Percentiles rank a stretch among this genome's conserved stretches.
Evolutionary conservation across 1,284 basidiomycete genomes (phyloP).

Genomic region (Amylostereum areolatum): DNA sequence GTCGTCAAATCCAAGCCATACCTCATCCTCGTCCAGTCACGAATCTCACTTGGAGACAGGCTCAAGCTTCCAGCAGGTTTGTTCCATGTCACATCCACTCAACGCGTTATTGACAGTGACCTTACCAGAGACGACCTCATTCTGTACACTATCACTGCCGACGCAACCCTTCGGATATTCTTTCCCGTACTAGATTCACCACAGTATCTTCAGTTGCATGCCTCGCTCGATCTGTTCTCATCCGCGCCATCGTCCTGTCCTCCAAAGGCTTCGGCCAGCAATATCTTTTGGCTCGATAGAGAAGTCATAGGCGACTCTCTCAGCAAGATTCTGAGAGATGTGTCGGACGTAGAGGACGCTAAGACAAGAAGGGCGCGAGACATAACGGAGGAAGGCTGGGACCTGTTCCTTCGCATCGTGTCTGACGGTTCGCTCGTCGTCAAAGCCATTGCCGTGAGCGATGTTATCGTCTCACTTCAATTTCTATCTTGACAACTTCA

Average conservation of each 20-base stretch:
- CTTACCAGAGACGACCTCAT: constrained; percentile 62
- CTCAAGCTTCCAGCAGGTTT: constrained; percentile 60
- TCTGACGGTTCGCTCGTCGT: constrained; percentile 67
- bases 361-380: constrained; percentile 45
- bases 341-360: constrained; percentile 32
- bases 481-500: background rate
- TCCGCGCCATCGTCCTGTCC: constrained; percentile 18
- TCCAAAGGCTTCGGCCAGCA: constrained; percentile 34
- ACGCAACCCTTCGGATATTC: constrained; percentile 78
- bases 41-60: constrained; percentile 64
- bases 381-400: constrained; percentile 67
- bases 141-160: constrained; percentile 71
- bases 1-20: constrained; percentile 57
- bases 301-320: constrained; percentile 49
- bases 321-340: constrained; percentile 27
- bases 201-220: constrained; percentile 78
- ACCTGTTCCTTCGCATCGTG: constrained; percentile 71
- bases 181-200: constrained; percentile 85
- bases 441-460: constrained; percentile 67
- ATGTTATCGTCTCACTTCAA: background rate
- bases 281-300: constrained; percentile 60
- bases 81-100: constrained; percentile 16
- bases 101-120: constrained; percentile 4
- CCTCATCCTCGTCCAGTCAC: constrained; percentile 61
- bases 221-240: constrained; percentile 61